Conservation (phyloP, 768 basidiomycete genomes). For the Mycena belliarum region DNA sequence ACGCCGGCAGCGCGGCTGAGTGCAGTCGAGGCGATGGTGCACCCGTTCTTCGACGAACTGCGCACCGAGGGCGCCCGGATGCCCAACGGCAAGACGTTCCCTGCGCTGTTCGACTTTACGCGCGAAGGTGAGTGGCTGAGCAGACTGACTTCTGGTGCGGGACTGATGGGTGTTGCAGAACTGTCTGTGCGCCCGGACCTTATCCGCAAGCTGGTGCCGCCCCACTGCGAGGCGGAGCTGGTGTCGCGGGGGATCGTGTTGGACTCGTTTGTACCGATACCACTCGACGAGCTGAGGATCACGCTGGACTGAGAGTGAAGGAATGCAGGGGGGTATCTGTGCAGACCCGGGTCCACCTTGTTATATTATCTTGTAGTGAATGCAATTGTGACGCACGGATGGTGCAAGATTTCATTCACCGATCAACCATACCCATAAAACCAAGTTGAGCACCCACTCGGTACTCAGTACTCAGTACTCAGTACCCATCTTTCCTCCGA, state of each 20-base stretch:
- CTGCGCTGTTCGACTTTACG: conserved; percentile 92
- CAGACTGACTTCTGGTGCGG: neutral
- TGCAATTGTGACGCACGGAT: conserved; percentile 2
- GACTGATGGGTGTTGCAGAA: conserved; percentile 53
- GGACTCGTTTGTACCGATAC: conserved; percentile 95
- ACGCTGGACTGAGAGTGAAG: conserved; percentile 74
- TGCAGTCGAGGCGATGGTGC: conserved; percentile 88
- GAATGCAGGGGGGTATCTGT: conserved; percentile 23
- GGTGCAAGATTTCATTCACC: neutral
- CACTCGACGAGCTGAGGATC: conserved; percentile 92
- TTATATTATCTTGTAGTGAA: conserved; percentile 20
- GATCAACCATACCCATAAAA: too few relatives aligned
- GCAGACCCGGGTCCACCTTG: conserved; percentile 25
- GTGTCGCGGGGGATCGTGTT: conserved; percentile 82
- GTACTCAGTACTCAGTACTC: too few relatives aligned
- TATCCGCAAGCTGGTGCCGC: conserved; percentile 87
- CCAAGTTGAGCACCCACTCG: too few relatives aligned
- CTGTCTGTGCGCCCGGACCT: conserved; percentile 95
- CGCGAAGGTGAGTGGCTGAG: conserved; percentile 72
- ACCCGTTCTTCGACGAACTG: conserved; percentile 97
- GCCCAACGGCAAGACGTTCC: conserved; percentile 97
- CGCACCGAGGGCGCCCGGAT: conserved; percentile 87
- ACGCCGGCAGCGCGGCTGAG: conserved; percentile 93
- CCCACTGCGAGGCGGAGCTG: conserved; percentile 88
- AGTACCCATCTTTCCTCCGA: neutral